phyloP scores from a whole-genome alignment of 2,329 filamentous ascomycete species.

The Paecilomyces variotii region DNA sequence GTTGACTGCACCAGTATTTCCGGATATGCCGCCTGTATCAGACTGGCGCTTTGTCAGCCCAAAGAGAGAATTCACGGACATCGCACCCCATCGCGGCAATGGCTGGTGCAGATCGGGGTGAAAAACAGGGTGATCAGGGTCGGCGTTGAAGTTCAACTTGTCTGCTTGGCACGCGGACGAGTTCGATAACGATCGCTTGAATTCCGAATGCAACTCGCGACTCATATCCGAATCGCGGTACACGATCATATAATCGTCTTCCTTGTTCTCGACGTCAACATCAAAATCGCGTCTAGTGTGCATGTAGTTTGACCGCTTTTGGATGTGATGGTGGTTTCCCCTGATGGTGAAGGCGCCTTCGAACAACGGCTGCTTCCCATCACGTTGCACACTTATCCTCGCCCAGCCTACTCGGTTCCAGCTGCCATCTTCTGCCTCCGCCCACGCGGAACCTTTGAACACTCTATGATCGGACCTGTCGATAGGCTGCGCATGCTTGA shows the following conservation, averaged over 20 bases:
- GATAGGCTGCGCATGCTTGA: slow-evolving; percentile 60
- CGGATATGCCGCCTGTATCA: slow-evolving; percentile 59
- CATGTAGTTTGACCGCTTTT: slow-evolving; percentile 65
- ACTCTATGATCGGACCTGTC: slow-evolving; percentile 69
- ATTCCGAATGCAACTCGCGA: slow-evolving; percentile 44
- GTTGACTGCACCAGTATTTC: slow-evolving; percentile 74
- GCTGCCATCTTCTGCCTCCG: slow-evolving; percentile 53
- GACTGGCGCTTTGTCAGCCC: slow-evolving; percentile 56
- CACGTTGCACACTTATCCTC: slow-evolving; percentile 65
- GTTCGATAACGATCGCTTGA: slow-evolving; percentile 51
- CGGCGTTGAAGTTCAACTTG: slow-evolving; percentile 68
- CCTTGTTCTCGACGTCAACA: slow-evolving; percentile 50
- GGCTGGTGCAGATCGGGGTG: slow-evolving; percentile 46
- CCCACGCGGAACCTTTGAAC: slow-evolving; percentile 71
- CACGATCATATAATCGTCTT: slow-evolving; percentile 74
- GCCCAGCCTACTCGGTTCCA: slow-evolving; percentile 87
- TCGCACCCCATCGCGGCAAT: slow-evolving; percentile 50
- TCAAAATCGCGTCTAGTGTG: slow-evolving; percentile 65
- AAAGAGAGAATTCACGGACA: slow-evolving; percentile 59
- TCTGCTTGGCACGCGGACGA: slow-evolving; percentile 62
- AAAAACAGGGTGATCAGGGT: slow-evolving; percentile 61
- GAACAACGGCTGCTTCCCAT: slow-evolving; percentile 74
- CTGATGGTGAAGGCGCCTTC: slow-evolving; percentile 80
- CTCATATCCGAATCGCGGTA: slow-evolving; percentile 85
- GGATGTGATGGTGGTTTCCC: slow-evolving; percentile 79